Evolutionary conservation across 106 monocot genomes (phyloP).

Genomic region (Allium cepa): DNA sequence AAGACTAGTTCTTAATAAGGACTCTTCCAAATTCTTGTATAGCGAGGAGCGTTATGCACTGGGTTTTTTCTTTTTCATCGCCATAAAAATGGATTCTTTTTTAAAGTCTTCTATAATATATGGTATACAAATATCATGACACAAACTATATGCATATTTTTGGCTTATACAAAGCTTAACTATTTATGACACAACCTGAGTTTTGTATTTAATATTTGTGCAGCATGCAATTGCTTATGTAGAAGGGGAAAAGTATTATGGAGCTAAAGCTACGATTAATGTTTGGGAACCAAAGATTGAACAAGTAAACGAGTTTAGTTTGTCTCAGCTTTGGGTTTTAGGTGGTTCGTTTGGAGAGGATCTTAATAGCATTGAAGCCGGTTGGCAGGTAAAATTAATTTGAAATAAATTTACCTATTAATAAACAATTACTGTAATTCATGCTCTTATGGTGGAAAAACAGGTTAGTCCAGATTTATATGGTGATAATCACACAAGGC

Average conservation of each 20-base stretch:
- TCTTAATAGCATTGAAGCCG: slow-evolving; percentile 77
- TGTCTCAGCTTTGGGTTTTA: slow-evolving; percentile 62
- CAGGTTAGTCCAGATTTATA: slow-evolving; percentile 78
- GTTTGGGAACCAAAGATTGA: slow-evolving; percentile 65
- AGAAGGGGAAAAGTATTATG: slow-evolving; percentile 54
- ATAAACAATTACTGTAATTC: not conserved
- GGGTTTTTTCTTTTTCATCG: too few relatives aligned
- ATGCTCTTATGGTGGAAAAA: not conserved
- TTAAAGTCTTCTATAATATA: not conserved
- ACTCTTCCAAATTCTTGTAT: too few relatives aligned
- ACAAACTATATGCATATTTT: too few relatives aligned
- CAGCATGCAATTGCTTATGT: slow-evolving; percentile 67
- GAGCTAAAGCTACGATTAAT: slow-evolving; percentile 64
- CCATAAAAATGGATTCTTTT: not conserved
- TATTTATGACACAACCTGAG: too few relatives aligned
- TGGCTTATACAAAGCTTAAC: too few relatives aligned
- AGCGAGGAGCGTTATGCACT: too few relatives aligned
- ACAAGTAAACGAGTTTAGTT: slow-evolving; percentile 67
- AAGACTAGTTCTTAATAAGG: too few relatives aligned
- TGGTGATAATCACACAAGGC: slow-evolving; percentile 64
- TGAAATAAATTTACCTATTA: not conserved
- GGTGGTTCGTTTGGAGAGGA: slow-evolving; percentile 65
- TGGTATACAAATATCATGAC: not conserved
- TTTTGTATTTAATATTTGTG: slow-evolving; percentile 8
- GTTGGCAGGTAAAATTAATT: slow-evolving; percentile 42